A percentile compares a stretch with the other conserved stretches of the same genome.
Conservation (phyloP, 495 filamentous ascomycete genomes). For the Daldinia decipiens region DNA sequence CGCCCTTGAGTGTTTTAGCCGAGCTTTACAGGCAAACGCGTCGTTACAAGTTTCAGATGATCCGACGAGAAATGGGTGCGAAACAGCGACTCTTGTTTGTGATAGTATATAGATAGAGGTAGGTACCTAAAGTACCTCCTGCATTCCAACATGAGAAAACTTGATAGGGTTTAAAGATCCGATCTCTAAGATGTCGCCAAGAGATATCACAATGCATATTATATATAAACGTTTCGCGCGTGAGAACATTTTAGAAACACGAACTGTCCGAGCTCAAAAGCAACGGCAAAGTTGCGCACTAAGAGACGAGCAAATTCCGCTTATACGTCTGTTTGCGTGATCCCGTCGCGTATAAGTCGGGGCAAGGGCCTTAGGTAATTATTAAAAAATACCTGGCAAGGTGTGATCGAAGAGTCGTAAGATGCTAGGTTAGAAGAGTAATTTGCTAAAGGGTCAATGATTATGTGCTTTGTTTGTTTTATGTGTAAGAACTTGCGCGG, state of each 20-base stretch:
- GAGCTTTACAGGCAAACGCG: background rate
- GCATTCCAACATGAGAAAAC: background rate
- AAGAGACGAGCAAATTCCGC: background rate
- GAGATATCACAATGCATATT: background rate
- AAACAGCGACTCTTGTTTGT: constrained; percentile 4
- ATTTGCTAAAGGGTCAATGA: background rate
- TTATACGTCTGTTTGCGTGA: background rate
- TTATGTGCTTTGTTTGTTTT: constrained; percentile 1
- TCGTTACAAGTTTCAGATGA: constrained; percentile 3
- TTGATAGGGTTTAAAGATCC: background rate
- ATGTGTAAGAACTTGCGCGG: background rate
- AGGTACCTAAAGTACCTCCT: background rate
- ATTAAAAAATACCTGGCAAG: background rate
- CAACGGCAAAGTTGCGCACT: background rate
- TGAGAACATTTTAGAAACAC: background rate
- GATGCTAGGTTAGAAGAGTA: background rate
- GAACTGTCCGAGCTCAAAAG: background rate
- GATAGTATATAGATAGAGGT: too few species aligned
- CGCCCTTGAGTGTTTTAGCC: constrained; percentile 5
- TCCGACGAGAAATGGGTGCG: constrained; percentile 4
- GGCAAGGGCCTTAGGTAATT: background rate
- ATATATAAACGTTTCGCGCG: too few species aligned
- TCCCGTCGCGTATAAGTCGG: background rate
- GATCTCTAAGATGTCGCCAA: background rate
- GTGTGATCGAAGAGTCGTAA: background rate